Percentiles rank a stretch among this genome's conserved stretches.
Evolutionary conservation across 306 rosid genomes (phyloP).

Genomic region (Cercis canadensis): DNA sequence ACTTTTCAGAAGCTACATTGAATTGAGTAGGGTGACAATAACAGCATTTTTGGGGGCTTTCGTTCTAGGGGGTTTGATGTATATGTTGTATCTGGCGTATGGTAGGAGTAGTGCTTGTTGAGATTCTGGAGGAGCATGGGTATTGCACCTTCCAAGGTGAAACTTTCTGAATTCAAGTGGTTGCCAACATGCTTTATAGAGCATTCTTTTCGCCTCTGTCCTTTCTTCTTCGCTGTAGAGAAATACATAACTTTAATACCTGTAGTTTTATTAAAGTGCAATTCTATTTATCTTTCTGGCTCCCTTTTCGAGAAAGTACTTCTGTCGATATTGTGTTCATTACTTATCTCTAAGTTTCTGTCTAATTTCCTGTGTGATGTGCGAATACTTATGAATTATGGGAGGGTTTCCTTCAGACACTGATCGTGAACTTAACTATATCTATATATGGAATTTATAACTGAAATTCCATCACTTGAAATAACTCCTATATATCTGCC

Average conservation of each 20-base stretch:
- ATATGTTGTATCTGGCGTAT: slow-evolving; percentile 2
- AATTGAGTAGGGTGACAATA: slow-evolving; percentile 18
- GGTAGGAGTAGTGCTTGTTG: background rate
- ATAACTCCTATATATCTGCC: slow-evolving; percentile 3
- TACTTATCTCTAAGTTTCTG: background rate
- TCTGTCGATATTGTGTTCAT: background rate
- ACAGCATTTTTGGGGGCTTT: background rate
- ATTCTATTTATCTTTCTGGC: background rate
- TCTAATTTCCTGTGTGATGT: slow-evolving; percentile 3
- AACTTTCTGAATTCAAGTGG: background rate
- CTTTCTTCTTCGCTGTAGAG: slow-evolving; percentile 1
- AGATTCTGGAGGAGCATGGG: background rate
- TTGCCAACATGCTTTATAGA: background rate
- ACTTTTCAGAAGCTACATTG: too few relatives aligned
- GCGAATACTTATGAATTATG: background rate
- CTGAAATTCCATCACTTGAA: background rate
- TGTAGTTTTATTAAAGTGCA: background rate
- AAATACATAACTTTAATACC: background rate
- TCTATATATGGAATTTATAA: background rate
- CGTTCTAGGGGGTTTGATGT: background rate
- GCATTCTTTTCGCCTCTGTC: background rate
- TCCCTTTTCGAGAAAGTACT: slow-evolving; percentile 7
- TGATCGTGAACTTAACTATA: background rate
- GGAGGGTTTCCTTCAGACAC: too few relatives aligned
- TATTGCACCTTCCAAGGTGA: background rate